Evolutionary conservation across 768 basidiomycete species (phyloP), one percentile per base, ranked within the genome.

Genomic region (Coprinopsis sp.): DNA sequence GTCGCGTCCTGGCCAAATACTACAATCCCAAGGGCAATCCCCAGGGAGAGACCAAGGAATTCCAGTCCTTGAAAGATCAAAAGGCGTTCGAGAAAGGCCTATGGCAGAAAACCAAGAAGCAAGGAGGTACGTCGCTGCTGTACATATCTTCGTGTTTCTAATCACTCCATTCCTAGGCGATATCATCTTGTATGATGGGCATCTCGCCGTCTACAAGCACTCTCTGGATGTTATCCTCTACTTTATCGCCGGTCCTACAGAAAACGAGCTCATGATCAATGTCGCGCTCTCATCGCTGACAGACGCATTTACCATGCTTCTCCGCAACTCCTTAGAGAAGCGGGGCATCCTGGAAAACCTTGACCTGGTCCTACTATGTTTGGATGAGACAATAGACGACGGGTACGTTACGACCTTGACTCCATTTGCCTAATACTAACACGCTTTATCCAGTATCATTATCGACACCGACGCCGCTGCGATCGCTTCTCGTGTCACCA

Each of bases 381-480:
- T 97, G 41, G 96, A 98, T 66, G 96, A 99, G 71, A 95, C 92
- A 2, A 83, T 98, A 49, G 96, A 99, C 65, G 93, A 99, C 61
- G 96, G 96, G 95, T 97, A 64, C 56, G 83, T 39, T 37, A 25
- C 22, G n/a, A 16, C 13, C 10, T 42, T 37, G 27, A 10, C 7
- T 39, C 13, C 23, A 30, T 13, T 19, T 40, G 1, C n/a, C 33
- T 13, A 8, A 27, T 11, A 37, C 29, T 5, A 34, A 33, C n/a
- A 22, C 23, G 19, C 37, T 39, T 16, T 37, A 22, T 40, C 4
- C 61, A 97, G 95, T 14, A 89, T 98, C 61, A 94, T 98, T 54
- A 84, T 98, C 16, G 95, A 98, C 67, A 98, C 95, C 0, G 96
- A 99, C 63, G 75, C 94, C 2, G 80, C 91, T 1, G 87, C 94